Conservation (phyloP, 208 protist species). For the Histomonas meleagridis region DNA sequence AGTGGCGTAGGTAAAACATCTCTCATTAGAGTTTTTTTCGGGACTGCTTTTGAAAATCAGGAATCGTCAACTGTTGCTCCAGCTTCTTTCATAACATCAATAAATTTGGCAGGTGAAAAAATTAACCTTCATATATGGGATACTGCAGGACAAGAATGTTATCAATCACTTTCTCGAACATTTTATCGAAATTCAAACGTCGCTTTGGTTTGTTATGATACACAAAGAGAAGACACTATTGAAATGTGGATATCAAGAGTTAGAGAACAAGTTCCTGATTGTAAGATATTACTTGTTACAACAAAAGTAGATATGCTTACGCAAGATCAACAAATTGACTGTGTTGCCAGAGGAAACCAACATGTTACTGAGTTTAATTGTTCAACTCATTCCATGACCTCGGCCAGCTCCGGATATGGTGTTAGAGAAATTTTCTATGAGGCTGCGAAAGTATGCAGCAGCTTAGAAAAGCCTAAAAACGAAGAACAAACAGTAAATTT, state of each 20-base stretch:
- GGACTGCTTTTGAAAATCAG: background rate
- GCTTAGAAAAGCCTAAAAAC: too few species aligned
- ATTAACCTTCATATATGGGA: background rate
- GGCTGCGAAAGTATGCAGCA: background rate
- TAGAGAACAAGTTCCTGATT: background rate
- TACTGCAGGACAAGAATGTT: background rate
- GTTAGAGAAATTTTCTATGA: background rate
- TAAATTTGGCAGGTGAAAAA: background rate
- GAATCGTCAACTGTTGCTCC: background rate
- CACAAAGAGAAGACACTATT: background rate
- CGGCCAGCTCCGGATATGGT: background rate
- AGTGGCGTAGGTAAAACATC: constrained; percentile 10
- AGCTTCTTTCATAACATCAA: background rate
- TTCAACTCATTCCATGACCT: background rate
- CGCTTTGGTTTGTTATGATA: constrained; percentile 3
- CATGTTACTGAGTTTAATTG: too few species aligned
- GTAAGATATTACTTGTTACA: background rate
- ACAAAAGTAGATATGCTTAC: background rate
- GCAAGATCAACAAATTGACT: background rate
- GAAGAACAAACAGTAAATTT: background rate
- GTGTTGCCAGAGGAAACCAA: background rate
- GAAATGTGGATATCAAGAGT: background rate
- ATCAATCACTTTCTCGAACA: background rate
- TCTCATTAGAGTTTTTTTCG: background rate
- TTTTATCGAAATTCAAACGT: background rate